Evolutionary conservation across 2,329 filamentous ascomycete species (phyloP).

Genomic region (Capronia americana): DNA sequence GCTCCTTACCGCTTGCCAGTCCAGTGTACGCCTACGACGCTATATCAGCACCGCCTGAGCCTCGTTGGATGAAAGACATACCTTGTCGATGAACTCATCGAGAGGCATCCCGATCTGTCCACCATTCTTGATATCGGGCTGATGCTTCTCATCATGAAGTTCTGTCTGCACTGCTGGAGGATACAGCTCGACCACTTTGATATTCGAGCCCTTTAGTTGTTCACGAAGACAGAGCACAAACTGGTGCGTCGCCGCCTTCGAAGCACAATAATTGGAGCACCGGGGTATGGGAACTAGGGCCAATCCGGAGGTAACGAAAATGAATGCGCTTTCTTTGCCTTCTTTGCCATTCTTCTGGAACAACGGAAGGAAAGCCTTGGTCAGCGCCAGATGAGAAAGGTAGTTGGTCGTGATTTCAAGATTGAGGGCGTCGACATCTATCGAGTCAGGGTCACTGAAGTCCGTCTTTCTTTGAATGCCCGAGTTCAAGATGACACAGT

Average conservation of each 20-base stretch:
- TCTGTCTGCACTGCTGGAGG: conserved; percentile 65
- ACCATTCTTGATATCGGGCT: conserved; percentile 60
- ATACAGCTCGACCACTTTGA: conserved; percentile 63
- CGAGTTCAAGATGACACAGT: conserved; percentile 60
- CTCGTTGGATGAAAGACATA: conserved; percentile 20
- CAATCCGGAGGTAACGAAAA: conserved; percentile 58
- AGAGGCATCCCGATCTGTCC: conserved; percentile 61
- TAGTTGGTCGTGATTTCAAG: conserved; percentile 60
- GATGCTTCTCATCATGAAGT: conserved; percentile 61
- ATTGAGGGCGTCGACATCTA: conserved; percentile 53
- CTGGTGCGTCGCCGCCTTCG: conserved; percentile 63
- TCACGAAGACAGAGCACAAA: conserved; percentile 60
- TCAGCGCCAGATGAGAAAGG: conserved; percentile 56
- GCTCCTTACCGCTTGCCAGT: conserved; percentile 56
- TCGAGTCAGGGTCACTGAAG: conserved; percentile 55
- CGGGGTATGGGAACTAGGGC: conserved; percentile 57
- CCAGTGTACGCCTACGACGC: conserved; percentile 50
- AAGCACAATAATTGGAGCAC: conserved; percentile 61
- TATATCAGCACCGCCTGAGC: not conserved
- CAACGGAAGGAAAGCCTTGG: conserved; percentile 58
- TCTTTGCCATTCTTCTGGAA: conserved; percentile 52
- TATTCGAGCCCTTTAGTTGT: conserved; percentile 56
- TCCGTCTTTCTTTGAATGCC: conserved; percentile 60
- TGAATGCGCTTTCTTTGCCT: conserved; percentile 48
- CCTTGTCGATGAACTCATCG: conserved; percentile 57